Evolutionary conservation across 176 grass and related monocot genomes (phyloP).

Genomic region (Puccinellia tenuiflora): DNA sequence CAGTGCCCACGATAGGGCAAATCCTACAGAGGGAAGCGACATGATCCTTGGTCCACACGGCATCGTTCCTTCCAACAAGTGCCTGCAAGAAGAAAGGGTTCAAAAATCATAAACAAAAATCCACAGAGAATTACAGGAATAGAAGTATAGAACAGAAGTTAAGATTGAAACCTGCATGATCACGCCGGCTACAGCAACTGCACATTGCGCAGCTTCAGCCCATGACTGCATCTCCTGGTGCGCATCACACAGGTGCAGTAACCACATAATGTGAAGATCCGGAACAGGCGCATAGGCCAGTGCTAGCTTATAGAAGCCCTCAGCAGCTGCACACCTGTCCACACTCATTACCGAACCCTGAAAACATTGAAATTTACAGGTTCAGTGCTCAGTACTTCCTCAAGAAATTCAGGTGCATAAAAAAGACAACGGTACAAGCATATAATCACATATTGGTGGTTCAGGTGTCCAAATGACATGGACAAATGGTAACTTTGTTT

Average conservation of each 20-base stretch:
- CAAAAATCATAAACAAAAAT: constrained; percentile 15
- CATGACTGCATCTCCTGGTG: constrained; percentile 99
- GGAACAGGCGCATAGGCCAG: constrained; percentile 90
- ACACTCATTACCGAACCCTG: constrained; percentile 68
- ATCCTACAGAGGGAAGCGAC: constrained; percentile 82
- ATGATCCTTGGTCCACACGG: constrained; percentile 91
- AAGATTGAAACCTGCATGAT: constrained; percentile 88
- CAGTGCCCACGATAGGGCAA: constrained; percentile 86
- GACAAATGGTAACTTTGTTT: constrained; percentile 2
- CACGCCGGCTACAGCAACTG: constrained; percentile 95
- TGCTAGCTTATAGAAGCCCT: constrained; percentile 95
- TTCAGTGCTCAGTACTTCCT: constrained; percentile 4
- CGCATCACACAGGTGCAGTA: constrained; percentile 89
- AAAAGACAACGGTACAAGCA: no score
- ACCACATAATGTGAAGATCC: constrained; percentile 99
- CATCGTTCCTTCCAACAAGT: constrained; percentile 95
- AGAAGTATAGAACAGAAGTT: background rate
- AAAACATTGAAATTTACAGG: constrained; percentile 23
- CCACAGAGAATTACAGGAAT: constrained; percentile 1
- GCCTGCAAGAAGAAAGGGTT: constrained; percentile 53
- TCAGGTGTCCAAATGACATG: background rate
- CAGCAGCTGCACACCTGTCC: constrained; percentile 85
- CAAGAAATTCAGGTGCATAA: constrained; percentile 14
- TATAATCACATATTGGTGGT: background rate
- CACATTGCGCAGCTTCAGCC: constrained; percentile 98